Conservation (phyloP, 2,329 filamentous ascomycete species). For the Verticillium tricorpus region DNA sequence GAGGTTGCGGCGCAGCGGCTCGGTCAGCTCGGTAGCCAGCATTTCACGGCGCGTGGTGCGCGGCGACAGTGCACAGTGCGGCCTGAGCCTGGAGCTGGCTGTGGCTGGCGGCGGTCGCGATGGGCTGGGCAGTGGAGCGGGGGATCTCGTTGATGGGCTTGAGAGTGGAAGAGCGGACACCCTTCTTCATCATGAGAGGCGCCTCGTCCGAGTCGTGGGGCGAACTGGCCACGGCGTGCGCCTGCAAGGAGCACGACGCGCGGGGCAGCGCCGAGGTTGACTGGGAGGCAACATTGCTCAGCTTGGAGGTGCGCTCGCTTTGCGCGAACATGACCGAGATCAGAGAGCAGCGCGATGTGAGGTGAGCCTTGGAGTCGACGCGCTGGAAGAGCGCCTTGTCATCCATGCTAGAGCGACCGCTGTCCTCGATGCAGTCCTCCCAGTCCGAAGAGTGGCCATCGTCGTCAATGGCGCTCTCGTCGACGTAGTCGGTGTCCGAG, state of each 20-base stretch:
- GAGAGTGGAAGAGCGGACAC: slow-evolving; percentile 41
- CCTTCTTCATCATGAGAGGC: slow-evolving; percentile 60
- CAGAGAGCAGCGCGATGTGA: slow-evolving; percentile 81
- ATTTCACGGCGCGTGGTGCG: slow-evolving; percentile 91
- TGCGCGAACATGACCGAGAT: slow-evolving; percentile 85
- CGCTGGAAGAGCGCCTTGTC: slow-evolving; percentile 81
- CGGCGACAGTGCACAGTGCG: slow-evolving; percentile 82
- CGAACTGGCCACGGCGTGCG: slow-evolving; percentile 40
- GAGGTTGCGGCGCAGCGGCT: slow-evolving; percentile 85
- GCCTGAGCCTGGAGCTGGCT: slow-evolving; percentile 57
- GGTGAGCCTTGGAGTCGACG: slow-evolving; percentile 80
- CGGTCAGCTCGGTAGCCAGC: slow-evolving; percentile 90
- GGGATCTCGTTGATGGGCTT: slow-evolving; percentile 59
- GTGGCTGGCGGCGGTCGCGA: slow-evolving; percentile 62
- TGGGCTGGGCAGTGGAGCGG: slow-evolving; percentile 69
- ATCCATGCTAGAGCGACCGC: slow-evolving; percentile 76
- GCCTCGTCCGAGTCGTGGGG: slow-evolving; percentile 59
- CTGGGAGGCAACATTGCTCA: slow-evolving; percentile 65
- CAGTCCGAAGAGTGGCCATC: slow-evolving; percentile 60
- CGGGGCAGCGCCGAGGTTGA: slow-evolving; percentile 65
- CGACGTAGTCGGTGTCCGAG: slow-evolving; percentile 63
- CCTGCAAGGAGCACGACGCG: slow-evolving; percentile 44
- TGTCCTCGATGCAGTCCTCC: slow-evolving; percentile 71
- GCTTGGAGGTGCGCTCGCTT: slow-evolving; percentile 63
- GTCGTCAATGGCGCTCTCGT: slow-evolving; percentile 78